phyloP scores from a whole-genome alignment of 805 yeast genomes.

The Lipomyces spencermartinsiae region DNA sequence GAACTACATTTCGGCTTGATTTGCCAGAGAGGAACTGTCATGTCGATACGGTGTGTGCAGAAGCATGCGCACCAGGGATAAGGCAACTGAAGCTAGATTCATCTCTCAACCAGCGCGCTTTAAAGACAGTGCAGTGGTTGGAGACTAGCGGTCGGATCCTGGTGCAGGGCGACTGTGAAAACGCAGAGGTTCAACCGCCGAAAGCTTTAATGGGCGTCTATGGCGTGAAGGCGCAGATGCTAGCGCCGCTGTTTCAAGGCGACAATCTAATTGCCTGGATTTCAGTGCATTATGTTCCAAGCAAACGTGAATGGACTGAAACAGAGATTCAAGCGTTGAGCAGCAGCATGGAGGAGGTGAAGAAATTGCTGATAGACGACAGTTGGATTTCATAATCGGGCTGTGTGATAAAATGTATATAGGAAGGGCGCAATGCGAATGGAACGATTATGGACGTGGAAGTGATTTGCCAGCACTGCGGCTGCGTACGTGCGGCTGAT shows the following conservation, averaged over 20 bases:
- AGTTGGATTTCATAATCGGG: constrained; percentile 1
- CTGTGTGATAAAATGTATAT: background rate
- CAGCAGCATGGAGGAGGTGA: constrained; percentile 6
- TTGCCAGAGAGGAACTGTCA: constrained; percentile 23
- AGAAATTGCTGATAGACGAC: background rate
- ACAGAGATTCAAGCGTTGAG: constrained; percentile 9
- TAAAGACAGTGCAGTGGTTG: constrained; percentile 25
- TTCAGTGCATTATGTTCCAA: constrained; percentile 20
- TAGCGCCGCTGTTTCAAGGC: constrained; percentile 16
- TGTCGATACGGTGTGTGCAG: constrained; percentile 25
- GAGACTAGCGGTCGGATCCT: constrained; percentile 21
- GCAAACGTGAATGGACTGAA: constrained; percentile 18
- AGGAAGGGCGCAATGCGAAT: too few species aligned
- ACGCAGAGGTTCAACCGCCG: constrained; percentile 22
- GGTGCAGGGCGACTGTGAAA: constrained; percentile 24
- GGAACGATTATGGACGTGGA: too few species aligned
- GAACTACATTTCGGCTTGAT: constrained; percentile 24
- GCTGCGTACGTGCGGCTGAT: too few species aligned
- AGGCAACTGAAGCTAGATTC: constrained; percentile 20
- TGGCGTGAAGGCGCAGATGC: constrained; percentile 30
- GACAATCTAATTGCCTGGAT: constrained; percentile 24
- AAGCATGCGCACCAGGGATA: constrained; percentile 22
- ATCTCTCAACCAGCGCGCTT: constrained; percentile 28
- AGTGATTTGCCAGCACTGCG: too few species aligned
- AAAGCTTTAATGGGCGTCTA: constrained; percentile 23